Base-by-base conservation (phyloP, 1,139 yeast genomes). In the Kurtzmaniella quercitrusa region DNA sequence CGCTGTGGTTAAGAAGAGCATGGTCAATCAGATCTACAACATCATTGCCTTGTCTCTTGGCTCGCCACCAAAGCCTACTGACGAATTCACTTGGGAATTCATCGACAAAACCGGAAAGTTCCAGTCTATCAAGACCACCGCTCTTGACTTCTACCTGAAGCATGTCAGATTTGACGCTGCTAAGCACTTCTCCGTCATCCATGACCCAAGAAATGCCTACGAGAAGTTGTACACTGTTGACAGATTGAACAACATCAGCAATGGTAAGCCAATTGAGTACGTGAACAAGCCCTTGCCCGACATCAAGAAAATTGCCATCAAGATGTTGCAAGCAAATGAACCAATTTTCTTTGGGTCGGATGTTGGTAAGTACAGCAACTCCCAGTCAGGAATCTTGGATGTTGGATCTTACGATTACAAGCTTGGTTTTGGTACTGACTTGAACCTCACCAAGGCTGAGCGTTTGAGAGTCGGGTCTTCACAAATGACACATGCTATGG, bases 401-500 rank as follows among this genome's bases (percentile, higher is more conserved):
- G 66, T 78, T 14, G 72, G 76, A 31, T 75, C 85, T 16, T 87
- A 82, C 77, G 82, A 84, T 56, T 84, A 80, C 62, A 63, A 73
- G 47, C 72, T 86, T 47, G 90, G 83, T 0, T 85, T 81, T 58
- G 79, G 78, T 46, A 74, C 81, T 39, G 58, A 54, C 19, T 63
- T 80, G 56, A 71, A 71, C 24, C 55, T 77, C 45, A 59, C 62
- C 52, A 82, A 82, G 63, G 71, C 70, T 40, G 79, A 81, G 65
- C 68, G 79, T 73, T 56, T 77, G 71, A 51, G 66, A 64, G 47
- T 86, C 67, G 78, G 68, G 48, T 54, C 84, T 1, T 79, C 85
- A 2, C 70, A 70, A 48, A 87, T 87, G 94, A 86, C 94, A 12
- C 95, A 87, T 56, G 95, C 95, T 34, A 87, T 88, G 96, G 75